Conservation (phyloP, 176 grass and related monocot genomes). For the Coix lacrymajobi region DNA sequence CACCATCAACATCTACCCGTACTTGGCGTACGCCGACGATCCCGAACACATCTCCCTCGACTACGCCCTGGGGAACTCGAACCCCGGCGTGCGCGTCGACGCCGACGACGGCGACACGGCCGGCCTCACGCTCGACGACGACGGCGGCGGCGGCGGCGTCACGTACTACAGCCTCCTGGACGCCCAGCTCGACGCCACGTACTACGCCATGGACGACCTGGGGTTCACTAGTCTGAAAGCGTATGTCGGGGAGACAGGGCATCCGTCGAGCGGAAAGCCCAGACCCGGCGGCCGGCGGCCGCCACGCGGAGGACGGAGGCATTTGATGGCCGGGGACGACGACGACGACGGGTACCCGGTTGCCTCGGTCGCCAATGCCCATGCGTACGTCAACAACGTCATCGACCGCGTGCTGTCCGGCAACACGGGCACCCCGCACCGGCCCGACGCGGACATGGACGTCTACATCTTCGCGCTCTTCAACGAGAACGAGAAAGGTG, state of each 20-base stretch:
- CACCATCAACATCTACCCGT: slow-evolving; percentile 62
- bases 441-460: slow-evolving; percentile 25
- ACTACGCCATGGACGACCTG: slow-evolving; percentile 30
- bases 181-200: slow-evolving; percentile 64
- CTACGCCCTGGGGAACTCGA: slow-evolving; percentile 35
- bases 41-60: slow-evolving; percentile 33
- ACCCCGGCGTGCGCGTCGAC: not conserved
- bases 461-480: slow-evolving; percentile 71
- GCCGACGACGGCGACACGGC: not conserved
- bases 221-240: not conserved
- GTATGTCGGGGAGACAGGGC: not conserved
- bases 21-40: slow-evolving; percentile 27
- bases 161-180: too few relatives aligned
- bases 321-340: not conserved
- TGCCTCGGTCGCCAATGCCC: slow-evolving; percentile 25
- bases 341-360: not conserved
- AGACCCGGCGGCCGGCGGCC: too few relatives aligned
- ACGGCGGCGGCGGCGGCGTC: too few relatives aligned
- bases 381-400: slow-evolving; percentile 44
- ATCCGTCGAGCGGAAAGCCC: not conserved
- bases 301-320: not conserved
- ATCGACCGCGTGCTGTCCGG: slow-evolving; percentile 43
- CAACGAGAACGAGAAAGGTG: slow-evolving; percentile 56
- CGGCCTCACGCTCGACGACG: slow-evolving; percentile 1
- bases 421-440: slow-evolving; percentile 20